phyloP scores from a whole-genome alignment of 2,329 filamentous ascomycete genomes.

The Colletotrichum scovillei region DNA sequence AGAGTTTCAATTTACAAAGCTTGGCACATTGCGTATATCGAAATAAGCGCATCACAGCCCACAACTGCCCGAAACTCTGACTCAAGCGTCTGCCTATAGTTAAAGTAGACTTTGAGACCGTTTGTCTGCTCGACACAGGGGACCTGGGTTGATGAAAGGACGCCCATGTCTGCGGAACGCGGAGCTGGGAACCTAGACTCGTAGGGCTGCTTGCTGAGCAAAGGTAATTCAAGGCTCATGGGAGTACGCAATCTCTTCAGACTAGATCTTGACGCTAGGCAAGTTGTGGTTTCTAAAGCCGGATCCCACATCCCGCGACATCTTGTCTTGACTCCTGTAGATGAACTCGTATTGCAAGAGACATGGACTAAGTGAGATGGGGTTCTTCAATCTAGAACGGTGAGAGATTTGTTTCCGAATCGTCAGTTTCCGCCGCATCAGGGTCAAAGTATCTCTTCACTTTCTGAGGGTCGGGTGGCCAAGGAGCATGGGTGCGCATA shows the following conservation, averaged over 20 bases:
- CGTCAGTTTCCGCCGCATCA: too few relatives aligned
- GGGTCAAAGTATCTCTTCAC: background rate
- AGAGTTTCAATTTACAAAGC: slow-evolving; percentile 11
- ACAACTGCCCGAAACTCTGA: slow-evolving; percentile 1
- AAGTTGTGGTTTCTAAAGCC: background rate
- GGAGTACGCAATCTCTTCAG: background rate
- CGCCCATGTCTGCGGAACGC: slow-evolving; percentile 6
- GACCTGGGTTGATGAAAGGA: background rate
- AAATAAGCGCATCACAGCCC: slow-evolving; percentile 9
- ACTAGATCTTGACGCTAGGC: background rate
- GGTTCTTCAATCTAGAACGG: background rate
- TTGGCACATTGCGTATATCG: slow-evolving; percentile 15
- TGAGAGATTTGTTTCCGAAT: background rate
- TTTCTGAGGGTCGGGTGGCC: background rate
- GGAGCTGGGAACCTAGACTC: background rate
- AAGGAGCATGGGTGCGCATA: background rate
- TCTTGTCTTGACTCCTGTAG: background rate
- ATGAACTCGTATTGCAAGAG: background rate
- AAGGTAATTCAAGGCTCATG: background rate
- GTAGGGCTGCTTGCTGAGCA: slow-evolving; percentile 5
- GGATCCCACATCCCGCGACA: background rate
- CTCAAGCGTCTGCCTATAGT: background rate
- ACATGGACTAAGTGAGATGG: background rate
- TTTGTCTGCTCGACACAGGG: too few relatives aligned
- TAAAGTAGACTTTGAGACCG: background rate